These are phyloP conservation scores for Aureoboletus auriporus DNA, from an alignment of 768 basidiomycete species.

Conservation along the genomic window DNA sequence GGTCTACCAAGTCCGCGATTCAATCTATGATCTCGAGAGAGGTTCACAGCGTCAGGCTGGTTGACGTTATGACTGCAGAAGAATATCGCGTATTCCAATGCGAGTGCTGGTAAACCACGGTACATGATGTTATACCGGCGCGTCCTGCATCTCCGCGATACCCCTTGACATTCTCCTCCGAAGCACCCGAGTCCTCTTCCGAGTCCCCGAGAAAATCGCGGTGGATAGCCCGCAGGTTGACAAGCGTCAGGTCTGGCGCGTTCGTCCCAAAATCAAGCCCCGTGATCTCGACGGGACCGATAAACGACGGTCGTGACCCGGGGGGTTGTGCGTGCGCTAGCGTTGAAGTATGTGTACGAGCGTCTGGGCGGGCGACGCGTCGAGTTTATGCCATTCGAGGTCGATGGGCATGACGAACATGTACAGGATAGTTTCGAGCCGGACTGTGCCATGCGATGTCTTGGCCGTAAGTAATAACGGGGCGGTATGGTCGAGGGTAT, in stretches of 20 bases:
- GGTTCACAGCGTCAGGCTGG: too few relatives aligned
- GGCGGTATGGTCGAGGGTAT: too few relatives aligned
- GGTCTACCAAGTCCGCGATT: too few relatives aligned
- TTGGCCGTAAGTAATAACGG: too few relatives aligned
- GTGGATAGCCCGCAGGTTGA: conserved; percentile 91
- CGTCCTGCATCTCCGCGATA: conserved; percentile 43
- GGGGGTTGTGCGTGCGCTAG: conserved; percentile 64
- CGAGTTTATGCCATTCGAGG: conserved; percentile 86
- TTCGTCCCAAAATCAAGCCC: conserved; percentile 84
- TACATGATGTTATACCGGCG: conserved; percentile 63
- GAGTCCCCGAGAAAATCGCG: conserved; percentile 89
- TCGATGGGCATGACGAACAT: conserved; percentile 78
- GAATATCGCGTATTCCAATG: too few relatives aligned
- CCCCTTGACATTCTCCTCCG: conserved; percentile 42
- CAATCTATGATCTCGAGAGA: too few relatives aligned
- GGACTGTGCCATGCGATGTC: too few relatives aligned
- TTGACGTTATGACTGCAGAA: too few relatives aligned
- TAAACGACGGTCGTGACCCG: conserved; percentile 91
- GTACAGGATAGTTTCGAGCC: too few relatives aligned
- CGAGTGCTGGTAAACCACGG: too few relatives aligned
- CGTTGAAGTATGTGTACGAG: conserved; percentile 75
- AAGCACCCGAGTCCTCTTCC: conserved; percentile 22
- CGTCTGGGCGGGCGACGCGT: conserved; percentile 61
- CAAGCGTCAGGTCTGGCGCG: conserved; percentile 82
- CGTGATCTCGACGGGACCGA: conserved; percentile 86